Evolutionary conservation across 352 stramenopile species (phyloP).

Genomic region (Pythium brachiatum): DNA sequence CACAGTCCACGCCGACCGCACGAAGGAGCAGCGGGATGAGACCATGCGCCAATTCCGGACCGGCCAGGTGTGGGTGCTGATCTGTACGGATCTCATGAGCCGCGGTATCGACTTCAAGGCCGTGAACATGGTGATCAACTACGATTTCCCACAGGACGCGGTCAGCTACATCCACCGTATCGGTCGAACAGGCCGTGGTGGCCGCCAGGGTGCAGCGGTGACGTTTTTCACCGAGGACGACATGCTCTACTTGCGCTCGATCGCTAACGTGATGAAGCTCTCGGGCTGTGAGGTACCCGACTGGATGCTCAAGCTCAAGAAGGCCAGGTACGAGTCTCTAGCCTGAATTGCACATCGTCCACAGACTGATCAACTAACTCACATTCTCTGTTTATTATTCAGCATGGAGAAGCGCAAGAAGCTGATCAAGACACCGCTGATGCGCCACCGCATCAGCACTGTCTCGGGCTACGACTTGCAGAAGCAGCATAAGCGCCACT

Average conservation of each 20-base stretch:
- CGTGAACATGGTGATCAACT: constrained; percentile 99
- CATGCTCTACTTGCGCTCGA: constrained; percentile 93
- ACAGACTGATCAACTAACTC: not conserved
- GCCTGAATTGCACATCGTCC: not conserved
- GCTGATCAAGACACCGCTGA: constrained; percentile 72
- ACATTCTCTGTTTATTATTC: constrained; percentile 4
- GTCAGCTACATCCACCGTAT: constrained; percentile 98
- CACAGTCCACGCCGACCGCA: constrained; percentile 96
- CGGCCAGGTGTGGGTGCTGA: constrained; percentile 98
- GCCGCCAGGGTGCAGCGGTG: constrained; percentile 91
- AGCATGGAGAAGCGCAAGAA: constrained; percentile 76
- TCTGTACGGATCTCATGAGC: constrained; percentile 99
- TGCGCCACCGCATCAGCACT: constrained; percentile 77
- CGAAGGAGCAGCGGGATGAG: constrained; percentile 91
- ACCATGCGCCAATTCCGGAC: constrained; percentile 95
- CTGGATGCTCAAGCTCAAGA: constrained; percentile 98
- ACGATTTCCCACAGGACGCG: constrained; percentile 95
- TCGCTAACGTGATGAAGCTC: constrained; percentile 99
- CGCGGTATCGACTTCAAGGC: constrained; percentile 99
- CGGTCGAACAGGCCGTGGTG: constrained; percentile 93
- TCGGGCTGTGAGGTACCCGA: constrained; percentile 96
- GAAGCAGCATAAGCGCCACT: constrained; percentile 74
- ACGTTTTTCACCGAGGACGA: constrained; percentile 98
- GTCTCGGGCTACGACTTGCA: constrained; percentile 87
- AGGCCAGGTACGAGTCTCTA: constrained; percentile 54